These are phyloP conservation scores for Pyrus hybrid DNA, from an alignment of 331 rosid species.

Conservation along the genomic window DNA sequence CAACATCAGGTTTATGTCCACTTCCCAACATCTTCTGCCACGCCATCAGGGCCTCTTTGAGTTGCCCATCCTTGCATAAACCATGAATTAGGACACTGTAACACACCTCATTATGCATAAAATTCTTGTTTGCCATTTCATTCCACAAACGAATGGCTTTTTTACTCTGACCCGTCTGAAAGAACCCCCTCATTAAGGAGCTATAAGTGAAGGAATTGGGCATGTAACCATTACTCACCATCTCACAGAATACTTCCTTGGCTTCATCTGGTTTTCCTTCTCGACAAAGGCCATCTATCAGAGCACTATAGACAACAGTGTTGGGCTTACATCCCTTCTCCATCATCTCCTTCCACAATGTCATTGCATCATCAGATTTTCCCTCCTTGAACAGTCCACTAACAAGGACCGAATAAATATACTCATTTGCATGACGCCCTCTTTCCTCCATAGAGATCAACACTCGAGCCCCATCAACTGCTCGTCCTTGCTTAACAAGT, in stretches of 20 bases:
- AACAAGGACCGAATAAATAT: conserved; percentile 67
- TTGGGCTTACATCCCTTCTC: conserved; percentile 64
- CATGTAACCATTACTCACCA: conserved; percentile 45
- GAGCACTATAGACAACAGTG: conserved; percentile 57
- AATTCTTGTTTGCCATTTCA: conserved; percentile 43
- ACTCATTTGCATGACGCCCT: conserved; percentile 58
- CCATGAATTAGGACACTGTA: conserved; percentile 76
- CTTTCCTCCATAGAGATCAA: conserved; percentile 66
- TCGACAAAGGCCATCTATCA: conserved; percentile 81
- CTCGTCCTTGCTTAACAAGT: conserved; percentile 66
- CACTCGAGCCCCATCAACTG: conserved; percentile 52
- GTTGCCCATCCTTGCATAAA: conserved; percentile 62
- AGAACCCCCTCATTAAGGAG: conserved; percentile 79
- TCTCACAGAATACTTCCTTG: conserved; percentile 46
- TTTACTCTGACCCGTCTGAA: conserved; percentile 42
- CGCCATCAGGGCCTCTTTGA: conserved; percentile 68
- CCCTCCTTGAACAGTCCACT: conserved; percentile 87
- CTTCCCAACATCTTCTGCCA: conserved; percentile 78
- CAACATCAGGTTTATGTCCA: conserved; percentile 77
- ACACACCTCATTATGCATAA: conserved; percentile 45
- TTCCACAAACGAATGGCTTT: conserved; percentile 80
- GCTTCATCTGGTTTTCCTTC: conserved; percentile 73
- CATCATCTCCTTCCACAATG: conserved; percentile 68
- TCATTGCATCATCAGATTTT: conserved; percentile 55
- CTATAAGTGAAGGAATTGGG: conserved; percentile 74